Conservation (phyloP, 305 asterid species). For the Fraxinus albicans region DNA sequence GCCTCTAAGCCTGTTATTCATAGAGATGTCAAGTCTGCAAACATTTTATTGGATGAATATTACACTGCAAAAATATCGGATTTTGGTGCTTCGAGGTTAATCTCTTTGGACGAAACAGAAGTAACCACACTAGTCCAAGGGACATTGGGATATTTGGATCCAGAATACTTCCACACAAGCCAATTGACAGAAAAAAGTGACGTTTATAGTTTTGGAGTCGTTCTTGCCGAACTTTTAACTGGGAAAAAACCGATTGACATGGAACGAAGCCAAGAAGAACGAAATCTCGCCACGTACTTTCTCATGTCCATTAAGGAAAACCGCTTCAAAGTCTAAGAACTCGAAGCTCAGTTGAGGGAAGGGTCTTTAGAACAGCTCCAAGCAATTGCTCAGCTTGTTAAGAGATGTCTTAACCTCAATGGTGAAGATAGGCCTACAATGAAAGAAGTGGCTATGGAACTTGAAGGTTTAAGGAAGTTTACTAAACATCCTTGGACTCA, state of each 20-base stretch:
- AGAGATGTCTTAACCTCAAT: constrained; percentile 44
- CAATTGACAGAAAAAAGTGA: constrained; percentile 71
- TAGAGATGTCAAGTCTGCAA: constrained; percentile 71
- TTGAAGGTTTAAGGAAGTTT: constrained; percentile 58
- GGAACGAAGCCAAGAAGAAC: constrained; percentile 46
- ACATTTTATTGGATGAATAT: constrained; percentile 52
- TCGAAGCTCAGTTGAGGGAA: no score
- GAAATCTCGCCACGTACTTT: constrained; percentile 47
- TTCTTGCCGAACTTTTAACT: constrained; percentile 61
- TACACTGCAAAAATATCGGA: constrained; percentile 67
- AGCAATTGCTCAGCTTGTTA: constrained; percentile 44
- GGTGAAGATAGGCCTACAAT: constrained; percentile 64
- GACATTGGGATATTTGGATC: constrained; percentile 72
- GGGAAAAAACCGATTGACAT: constrained; percentile 57
- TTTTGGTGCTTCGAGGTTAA: constrained; percentile 68
- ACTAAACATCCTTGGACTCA: constrained; percentile 56
- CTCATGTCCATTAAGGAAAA: constrained; percentile 40
- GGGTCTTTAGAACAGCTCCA: constrained; percentile 60
- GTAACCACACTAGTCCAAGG: constrained; percentile 78
- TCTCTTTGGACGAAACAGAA: constrained; percentile 59
- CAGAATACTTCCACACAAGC: constrained; percentile 63
- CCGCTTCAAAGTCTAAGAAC: no score
- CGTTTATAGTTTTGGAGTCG: constrained; percentile 74
- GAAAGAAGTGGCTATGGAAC: constrained; percentile 69
- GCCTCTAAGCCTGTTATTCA: constrained; percentile 59